Conservation (phyloP, 176 grass and related monocot species). For the bread wheat (Triticum aestivum) region IWGSC_CS_RefSeq_v2.1 NC_057808.1:135686537-135687036, state of each 20-base stretch:
- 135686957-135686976: neutral
- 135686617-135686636: constrained; percentile 33
- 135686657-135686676: constrained; percentile 24
- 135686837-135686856: neutral
- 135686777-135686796: too few species aligned
- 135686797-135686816: too few species aligned
- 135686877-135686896: neutral
- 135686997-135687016: neutral
- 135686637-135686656: neutral
- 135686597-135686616: constrained; percentile 20
- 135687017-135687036: neutral
- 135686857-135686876: neutral
- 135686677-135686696: neutral
- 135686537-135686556: constrained; percentile 28
- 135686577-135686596: constrained; percentile 17
- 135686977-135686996: neutral
- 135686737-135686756: neutral
- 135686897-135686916: neutral
- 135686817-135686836: neutral
- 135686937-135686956: neutral
- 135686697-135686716: neutral
- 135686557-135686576: constrained; percentile 15
- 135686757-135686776: too few species aligned
- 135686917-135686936: neutral
- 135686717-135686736: constrained; percentile 29